phyloP scores from a whole-genome alignment of 2,329 filamentous ascomycete species.

The Aspergillus sergii region DNA sequence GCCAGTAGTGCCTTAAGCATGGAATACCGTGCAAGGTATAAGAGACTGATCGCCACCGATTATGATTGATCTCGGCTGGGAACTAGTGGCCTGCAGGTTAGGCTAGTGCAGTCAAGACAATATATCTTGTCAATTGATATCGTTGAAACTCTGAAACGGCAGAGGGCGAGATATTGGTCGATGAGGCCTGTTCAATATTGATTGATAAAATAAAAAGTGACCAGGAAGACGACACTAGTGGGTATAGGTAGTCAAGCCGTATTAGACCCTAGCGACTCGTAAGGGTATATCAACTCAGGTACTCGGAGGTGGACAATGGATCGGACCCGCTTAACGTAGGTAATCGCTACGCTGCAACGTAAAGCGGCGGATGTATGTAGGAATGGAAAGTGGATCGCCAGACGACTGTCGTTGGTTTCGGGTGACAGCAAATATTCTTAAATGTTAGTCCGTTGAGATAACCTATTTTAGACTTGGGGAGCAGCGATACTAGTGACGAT shows the following conservation, averaged over 20 bases:
- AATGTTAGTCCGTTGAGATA: not conserved
- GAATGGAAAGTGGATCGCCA: constrained; percentile 1
- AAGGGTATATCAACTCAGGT: constrained; percentile 4
- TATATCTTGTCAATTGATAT: not conserved
- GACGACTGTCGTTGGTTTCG: not conserved
- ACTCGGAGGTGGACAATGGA: not conserved
- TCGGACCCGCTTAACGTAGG: not conserved
- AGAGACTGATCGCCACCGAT: not conserved
- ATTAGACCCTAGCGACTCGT: not conserved
- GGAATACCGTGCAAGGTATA: not conserved
- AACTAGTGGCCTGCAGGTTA: not conserved
- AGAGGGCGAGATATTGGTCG: not conserved
- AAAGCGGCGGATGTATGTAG: not conserved
- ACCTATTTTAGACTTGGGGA: not conserved
- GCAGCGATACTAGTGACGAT: not conserved
- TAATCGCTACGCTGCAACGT: not conserved
- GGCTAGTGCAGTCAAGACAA: not conserved
- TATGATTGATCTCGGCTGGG: not conserved
- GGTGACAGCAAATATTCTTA: not conserved
- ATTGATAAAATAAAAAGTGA: not conserved
- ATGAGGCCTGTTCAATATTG: not conserved
- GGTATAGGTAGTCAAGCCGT: not conserved
- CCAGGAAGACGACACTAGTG: not conserved
- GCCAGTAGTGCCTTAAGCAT: not conserved
- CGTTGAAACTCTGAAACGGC: not conserved